Evolutionary conservation across 2,329 filamentous ascomycete species (phyloP).

Genomic region (Venturiaceae sp.): DNA sequence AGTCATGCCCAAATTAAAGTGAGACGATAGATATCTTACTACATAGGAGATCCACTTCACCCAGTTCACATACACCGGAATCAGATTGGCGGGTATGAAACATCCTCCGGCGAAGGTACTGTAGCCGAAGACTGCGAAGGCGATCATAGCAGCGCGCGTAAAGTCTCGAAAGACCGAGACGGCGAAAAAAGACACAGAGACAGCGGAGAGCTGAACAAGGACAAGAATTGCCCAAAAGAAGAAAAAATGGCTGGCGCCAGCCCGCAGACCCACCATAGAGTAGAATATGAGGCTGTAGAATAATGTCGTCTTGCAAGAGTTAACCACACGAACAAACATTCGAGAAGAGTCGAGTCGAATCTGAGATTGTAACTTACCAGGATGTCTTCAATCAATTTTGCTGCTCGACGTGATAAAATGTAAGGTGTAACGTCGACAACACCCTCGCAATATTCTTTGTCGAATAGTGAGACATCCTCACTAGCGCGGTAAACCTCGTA

Average conservation of each 20-base stretch:
- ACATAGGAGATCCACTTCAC: slow-evolving; percentile 57
- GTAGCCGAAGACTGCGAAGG: slow-evolving; percentile 61
- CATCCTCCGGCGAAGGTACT: slow-evolving; percentile 69
- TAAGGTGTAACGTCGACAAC: slow-evolving; percentile 62
- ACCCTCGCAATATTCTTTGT: slow-evolving; percentile 64
- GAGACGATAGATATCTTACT: too few relatives aligned
- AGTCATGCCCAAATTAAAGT: too few relatives aligned
- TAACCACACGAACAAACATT: too few relatives aligned
- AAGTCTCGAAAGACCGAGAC: slow-evolving; percentile 59
- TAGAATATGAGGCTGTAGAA: slow-evolving; percentile 66
- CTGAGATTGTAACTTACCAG: slow-evolving; percentile 49
- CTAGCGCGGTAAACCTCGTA: slow-evolving; percentile 70
- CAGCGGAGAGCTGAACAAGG: slow-evolving; percentile 62
- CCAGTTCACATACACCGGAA: slow-evolving; percentile 72
- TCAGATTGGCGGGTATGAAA: slow-evolving; percentile 63
- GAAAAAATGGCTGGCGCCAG: slow-evolving; percentile 55
- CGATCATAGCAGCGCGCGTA: slow-evolving; percentile 60
- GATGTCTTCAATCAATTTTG: slow-evolving; percentile 56
- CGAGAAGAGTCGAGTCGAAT: too few relatives aligned
- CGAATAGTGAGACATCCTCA: slow-evolving; percentile 65
- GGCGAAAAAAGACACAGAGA: slow-evolving; percentile 60
- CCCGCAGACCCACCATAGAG: slow-evolving; percentile 67
- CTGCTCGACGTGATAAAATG: slow-evolving; percentile 58
- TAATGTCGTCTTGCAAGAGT: too few relatives aligned
- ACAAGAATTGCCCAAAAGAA: slow-evolving; percentile 62